Conservation (phyloP, 2,329 filamentous ascomycete species). For the Whalleya microplaca region DNA sequence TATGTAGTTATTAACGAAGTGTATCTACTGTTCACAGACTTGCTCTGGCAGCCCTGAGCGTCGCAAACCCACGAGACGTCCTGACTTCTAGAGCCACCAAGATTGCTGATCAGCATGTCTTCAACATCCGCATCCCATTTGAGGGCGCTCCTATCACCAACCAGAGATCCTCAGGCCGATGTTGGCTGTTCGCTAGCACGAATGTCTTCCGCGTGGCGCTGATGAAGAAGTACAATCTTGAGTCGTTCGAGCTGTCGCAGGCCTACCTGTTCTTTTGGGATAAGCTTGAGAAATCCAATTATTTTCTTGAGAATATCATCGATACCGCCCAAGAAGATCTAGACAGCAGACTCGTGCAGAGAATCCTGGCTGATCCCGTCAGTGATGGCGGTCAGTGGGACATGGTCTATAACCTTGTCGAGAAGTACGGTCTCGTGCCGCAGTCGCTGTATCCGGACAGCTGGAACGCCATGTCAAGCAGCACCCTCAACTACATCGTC, state of each 20-base stretch:
- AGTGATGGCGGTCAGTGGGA: slow-evolving; percentile 89
- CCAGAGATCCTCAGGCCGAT: slow-evolving; percentile 79
- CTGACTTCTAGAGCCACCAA: slow-evolving; percentile 66
- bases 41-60: slow-evolving; percentile 73
- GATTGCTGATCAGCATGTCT: slow-evolving; percentile 75
- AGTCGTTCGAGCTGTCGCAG: slow-evolving; percentile 84
- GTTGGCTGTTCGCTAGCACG: slow-evolving; percentile 92
- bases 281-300: slow-evolving; percentile 90
- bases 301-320: slow-evolving; percentile 82
- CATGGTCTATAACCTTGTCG: slow-evolving; percentile 84
- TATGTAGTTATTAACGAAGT: background rate
- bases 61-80: slow-evolving; percentile 67
- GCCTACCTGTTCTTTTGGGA: slow-evolving; percentile 92
- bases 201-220: slow-evolving; percentile 89
- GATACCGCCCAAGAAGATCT: slow-evolving; percentile 73
- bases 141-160: slow-evolving; percentile 86
- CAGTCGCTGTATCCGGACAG: slow-evolving; percentile 81
- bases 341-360: slow-evolving; percentile 73
- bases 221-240: slow-evolving; percentile 80
- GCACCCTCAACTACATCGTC: slow-evolving; percentile 71
- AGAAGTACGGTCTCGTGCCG: slow-evolving; percentile 88
- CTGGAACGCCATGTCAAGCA: slow-evolving; percentile 75
- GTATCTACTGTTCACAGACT: slow-evolving; percentile 54
- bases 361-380: slow-evolving; percentile 68
- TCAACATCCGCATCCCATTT: slow-evolving; percentile 80